Conservation (phyloP, 129 eudicot genomes). For the Escallonia herrerae region DNA sequence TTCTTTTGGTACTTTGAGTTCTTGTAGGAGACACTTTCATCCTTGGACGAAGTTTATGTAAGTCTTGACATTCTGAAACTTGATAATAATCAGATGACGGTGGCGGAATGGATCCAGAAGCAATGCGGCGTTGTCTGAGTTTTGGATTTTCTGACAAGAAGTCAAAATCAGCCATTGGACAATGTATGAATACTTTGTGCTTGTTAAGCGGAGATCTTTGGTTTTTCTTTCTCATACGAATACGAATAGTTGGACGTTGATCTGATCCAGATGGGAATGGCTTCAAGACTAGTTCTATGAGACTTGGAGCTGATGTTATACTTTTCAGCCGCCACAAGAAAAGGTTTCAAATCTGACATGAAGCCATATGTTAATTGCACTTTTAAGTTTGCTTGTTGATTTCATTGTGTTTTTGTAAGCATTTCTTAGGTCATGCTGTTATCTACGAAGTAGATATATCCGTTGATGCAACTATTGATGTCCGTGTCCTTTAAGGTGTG, state of each 20-base stretch:
- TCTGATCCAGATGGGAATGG: constrained; percentile 87
- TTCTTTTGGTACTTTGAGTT: constrained; percentile 2
- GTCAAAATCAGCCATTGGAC: constrained; percentile 62
- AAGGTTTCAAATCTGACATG: constrained; percentile 28
- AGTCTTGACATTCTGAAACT: constrained; percentile 2
- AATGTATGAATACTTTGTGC: constrained; percentile 41
- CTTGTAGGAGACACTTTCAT: neutral
- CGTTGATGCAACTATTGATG: no score
- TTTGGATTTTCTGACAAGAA: constrained; percentile 90
- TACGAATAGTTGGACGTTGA: constrained; percentile 20
- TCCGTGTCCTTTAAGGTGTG: no score
- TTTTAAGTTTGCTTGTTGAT: no score
- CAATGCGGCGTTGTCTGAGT: constrained; percentile 74
- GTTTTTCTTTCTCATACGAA: neutral
- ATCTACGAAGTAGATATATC: no score
- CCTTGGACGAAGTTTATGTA: neutral
- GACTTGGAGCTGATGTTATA: constrained; percentile 92
- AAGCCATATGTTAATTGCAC: neutral
- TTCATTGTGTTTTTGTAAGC: neutral
- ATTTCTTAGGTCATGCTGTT: neutral
- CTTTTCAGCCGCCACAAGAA: constrained; percentile 67
- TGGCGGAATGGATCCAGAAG: constrained; percentile 89
- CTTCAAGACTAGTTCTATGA: constrained; percentile 88
- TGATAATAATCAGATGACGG: constrained; percentile 64
- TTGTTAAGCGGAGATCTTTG: neutral